phyloP scores from a whole-genome alignment of 305 asterid genomes.

The Ajuga reptans region DNA sequence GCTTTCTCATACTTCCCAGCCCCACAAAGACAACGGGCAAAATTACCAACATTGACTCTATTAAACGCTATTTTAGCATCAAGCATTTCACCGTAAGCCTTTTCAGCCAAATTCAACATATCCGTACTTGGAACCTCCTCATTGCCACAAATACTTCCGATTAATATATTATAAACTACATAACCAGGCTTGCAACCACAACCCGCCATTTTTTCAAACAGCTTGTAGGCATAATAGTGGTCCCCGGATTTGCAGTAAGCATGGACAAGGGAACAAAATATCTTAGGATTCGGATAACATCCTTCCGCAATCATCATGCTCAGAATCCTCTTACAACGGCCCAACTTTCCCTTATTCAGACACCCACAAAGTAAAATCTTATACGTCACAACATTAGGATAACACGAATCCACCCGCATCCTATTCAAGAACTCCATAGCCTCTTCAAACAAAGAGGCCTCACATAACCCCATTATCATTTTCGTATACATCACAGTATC shows the following conservation, averaged over 20 bases:
- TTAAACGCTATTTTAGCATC: slow-evolving; percentile 49
- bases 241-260: slow-evolving; percentile 73
- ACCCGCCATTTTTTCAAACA: slow-evolving; percentile 68
- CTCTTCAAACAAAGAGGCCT: slow-evolving; percentile 82
- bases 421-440: slow-evolving; percentile 77
- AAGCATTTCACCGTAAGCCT: slow-evolving; percentile 69
- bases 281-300: slow-evolving; percentile 75
- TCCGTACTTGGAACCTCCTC: slow-evolving; percentile 51
- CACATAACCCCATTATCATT: slow-evolving; percentile 84
- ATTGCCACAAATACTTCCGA: slow-evolving; percentile 75
- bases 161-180: slow-evolving; percentile 68
- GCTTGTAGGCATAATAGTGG: slow-evolving; percentile 64
- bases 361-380: slow-evolving; percentile 70
- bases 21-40: slow-evolving; percentile 62
- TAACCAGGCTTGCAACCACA: slow-evolving; percentile 80
- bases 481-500: slow-evolving; percentile 66
- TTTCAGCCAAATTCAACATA: slow-evolving; percentile 67
- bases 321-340: slow-evolving; percentile 75
- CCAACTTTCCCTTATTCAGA: slow-evolving; percentile 69
- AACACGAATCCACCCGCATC: slow-evolving; percentile 71
- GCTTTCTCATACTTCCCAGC: slow-evolving; percentile 68
- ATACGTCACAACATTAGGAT: slow-evolving; percentile 74
- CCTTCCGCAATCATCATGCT: slow-evolving; percentile 90
- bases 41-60: slow-evolving; percentile 67
- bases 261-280: slow-evolving; percentile 72